Percentiles rank a stretch among this genome's conserved stretches.
Evolutionary conservation across 441 rosid species (phyloP).

Genomic region (Isatis lusitanica): DNA sequence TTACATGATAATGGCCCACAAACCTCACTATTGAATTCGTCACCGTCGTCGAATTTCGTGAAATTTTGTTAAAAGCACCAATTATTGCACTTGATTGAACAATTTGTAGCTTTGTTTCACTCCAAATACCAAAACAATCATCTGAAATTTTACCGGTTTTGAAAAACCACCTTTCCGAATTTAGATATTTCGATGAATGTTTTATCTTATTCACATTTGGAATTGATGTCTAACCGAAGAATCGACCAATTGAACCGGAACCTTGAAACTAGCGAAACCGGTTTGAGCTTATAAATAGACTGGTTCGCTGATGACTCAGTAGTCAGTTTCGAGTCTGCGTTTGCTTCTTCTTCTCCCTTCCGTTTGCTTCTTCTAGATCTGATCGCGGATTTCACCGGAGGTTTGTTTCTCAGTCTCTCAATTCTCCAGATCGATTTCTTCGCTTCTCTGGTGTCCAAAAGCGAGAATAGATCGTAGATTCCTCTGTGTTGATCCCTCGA

Average conservation of each 20-base stretch:
- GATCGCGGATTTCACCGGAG: constrained; percentile 21
- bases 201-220: neutral
- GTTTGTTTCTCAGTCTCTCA: constrained; percentile 5
- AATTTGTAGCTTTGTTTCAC: neutral
- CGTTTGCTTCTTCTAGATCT: constrained; percentile 29
- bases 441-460: neutral
- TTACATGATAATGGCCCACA: constrained; percentile 22
- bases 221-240: neutral
- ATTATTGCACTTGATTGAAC: neutral
- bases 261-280: constrained; percentile 2
- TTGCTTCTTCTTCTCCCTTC: constrained; percentile 10
- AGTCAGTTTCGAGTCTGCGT: constrained; percentile 17
- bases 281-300: constrained; percentile 15
- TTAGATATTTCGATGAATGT: neutral
- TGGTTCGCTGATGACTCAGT: constrained; percentile 21
- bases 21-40: neutral
- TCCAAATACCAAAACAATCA: constrained; percentile 5
- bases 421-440: neutral
- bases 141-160: neutral
- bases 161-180: neutral
- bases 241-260: constrained; percentile 25
- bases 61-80: neutral
- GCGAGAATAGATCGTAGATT: neutral
- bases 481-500: neutral
- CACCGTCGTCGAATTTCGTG: constrained; percentile 14